Conservation (phyloP, 768 basidiomycete genomes). For the Auricularia cornea region DNA sequence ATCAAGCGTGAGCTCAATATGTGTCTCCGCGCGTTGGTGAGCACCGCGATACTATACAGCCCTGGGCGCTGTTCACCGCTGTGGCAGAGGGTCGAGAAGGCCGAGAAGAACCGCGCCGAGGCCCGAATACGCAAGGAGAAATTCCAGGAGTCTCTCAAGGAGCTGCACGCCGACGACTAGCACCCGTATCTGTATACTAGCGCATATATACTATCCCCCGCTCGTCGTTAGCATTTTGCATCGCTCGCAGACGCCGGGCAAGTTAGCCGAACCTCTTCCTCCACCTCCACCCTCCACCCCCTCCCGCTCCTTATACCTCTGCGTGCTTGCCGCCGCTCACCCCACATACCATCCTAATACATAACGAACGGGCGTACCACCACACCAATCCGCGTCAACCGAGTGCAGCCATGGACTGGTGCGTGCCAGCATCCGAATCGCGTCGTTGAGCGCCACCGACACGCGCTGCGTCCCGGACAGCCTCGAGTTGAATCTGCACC, state of each 20-base stretch:
- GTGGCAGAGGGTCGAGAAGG: not conserved
- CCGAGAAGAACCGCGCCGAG: not conserved
- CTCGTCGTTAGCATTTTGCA: not conserved
- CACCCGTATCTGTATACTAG: not conserved
- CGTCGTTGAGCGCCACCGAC: not conserved
- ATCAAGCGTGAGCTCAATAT: not conserved
- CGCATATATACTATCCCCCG: not conserved
- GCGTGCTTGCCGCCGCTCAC: not conserved
- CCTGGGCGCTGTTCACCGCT: not conserved
- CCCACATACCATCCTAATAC: not conserved
- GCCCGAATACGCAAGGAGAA: not conserved
- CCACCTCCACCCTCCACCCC: not conserved
- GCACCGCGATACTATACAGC: not conserved
- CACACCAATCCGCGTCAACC: not conserved
- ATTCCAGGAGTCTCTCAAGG: not conserved
- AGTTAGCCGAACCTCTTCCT: not conserved
- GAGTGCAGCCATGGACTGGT: not conserved
- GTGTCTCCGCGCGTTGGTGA: not conserved
- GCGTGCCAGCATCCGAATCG: not conserved
- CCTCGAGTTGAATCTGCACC: slow-evolving; percentile 71
- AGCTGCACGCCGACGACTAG: not conserved
- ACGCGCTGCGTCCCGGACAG: slow-evolving; percentile 26
- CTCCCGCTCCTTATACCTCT: not conserved
- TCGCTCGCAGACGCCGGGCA: not conserved
- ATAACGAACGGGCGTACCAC: not conserved